Base-by-base conservation (phyloP, 2,329 filamentous ascomycete genomes). In the Ceratocystis diversiconidia region DNA sequence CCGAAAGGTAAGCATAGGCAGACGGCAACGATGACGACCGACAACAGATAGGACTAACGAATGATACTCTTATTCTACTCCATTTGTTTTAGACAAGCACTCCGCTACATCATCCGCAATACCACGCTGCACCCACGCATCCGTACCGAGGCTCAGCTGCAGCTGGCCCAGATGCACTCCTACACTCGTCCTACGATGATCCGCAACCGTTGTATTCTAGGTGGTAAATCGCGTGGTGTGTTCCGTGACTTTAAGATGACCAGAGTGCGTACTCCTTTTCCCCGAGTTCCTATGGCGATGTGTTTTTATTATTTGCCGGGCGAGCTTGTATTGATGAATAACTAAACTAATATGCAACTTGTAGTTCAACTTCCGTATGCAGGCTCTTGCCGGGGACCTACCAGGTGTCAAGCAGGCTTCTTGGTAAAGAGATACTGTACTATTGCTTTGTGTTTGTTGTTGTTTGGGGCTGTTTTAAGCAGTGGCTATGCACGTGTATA, bases 391-490 rank as follows among this genome's bases (percentile, higher is more conserved):
- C 41, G 94, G 94, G 62, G 85, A 90, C 68, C 74, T 99, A 64
- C 92, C 94, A 0, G 94, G 94, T 71, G 94, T 99, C 65, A 90
- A 87, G 82, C 95, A 95, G 80, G 94, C 94, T 62, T 95, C 89
- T 76, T 99, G 94, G 94, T 99, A 89, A 30, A 75, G 73, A n/a
- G 46, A 17, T 12, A n/a, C 15, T 12, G 48, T 25, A 52, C 25
- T 52, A 25, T 52, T 52, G 48, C 12, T 46, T 57, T 19, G 22
- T 8, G 46, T 52, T 52, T 52, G 15, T n/a, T 57, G 28, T 32
- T 46, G 41, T 32, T 60, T 59, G 12, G 25, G 30, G 25, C 28
- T 48, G 4, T 28, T 30, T 50, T 8, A 5, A 12, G 61, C 25
- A 43, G 63, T 44, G 32, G 41, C n/a, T 41, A 46, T 30, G 25